Evolutionary conservation across 176 grass and related monocot species (phyloP).

Genomic region (Eremochloa ophiuroides): DNA sequence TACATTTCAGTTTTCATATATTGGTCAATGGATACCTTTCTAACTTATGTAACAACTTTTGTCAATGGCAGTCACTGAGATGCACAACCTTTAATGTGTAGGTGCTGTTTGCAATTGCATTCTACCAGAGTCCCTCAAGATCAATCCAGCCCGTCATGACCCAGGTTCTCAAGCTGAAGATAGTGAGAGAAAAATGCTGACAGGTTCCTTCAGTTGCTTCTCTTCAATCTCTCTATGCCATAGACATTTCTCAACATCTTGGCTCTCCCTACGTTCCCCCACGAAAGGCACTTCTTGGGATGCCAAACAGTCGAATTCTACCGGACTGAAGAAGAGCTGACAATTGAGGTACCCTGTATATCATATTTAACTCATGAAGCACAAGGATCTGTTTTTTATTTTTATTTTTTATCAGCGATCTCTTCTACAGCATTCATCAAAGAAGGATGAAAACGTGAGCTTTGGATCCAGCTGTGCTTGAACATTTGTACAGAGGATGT

Average conservation of each 20-base stretch:
- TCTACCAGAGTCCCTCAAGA: conserved; percentile 63
- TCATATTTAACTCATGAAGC: background rate
- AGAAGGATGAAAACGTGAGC: background rate
- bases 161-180: conserved; percentile 47
- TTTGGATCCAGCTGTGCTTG: background rate
- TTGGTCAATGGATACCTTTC: background rate
- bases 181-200: conserved; percentile 51
- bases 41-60: background rate
- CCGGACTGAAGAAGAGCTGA: background rate
- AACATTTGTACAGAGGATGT: background rate
- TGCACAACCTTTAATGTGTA: conserved; percentile 9
- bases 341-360: background rate
- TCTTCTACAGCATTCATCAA: background rate
- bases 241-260: conserved; percentile 34
- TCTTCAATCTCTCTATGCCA: conserved; percentile 62
- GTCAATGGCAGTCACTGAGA: background rate
- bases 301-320: background rate
- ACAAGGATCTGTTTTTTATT: background rate
- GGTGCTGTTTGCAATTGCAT: conserved; percentile 73
- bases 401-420: background rate
- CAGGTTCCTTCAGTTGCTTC: conserved; percentile 55
- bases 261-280: conserved; percentile 32
- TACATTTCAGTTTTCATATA: background rate
- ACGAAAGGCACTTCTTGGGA: conserved; percentile 16
- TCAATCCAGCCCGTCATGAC: conserved; percentile 48